Evolutionary conservation across 352 stramenopile species (phyloP), one percentile per base, ranked within the genome.

Genomic region (Blastocystis sp.): DNA sequence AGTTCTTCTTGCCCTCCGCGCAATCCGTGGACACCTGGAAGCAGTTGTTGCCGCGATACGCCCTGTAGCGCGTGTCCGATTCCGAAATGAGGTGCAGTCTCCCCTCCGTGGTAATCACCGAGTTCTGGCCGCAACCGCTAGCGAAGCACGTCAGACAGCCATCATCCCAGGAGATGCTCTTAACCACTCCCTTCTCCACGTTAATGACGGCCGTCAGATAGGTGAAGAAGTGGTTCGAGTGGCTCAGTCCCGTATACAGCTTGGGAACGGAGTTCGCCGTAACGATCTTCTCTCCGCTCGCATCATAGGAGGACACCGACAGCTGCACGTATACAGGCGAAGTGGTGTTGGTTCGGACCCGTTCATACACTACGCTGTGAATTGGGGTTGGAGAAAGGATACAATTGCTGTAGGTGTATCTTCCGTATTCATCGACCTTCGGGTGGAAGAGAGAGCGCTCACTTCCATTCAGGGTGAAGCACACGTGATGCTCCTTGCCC

Each of bases 151-250:
- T 90, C 66, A 90, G 68, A 76, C 90, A 91, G 34, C 87, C 89
- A 76, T 91, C 89, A 64, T 91, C 90, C 89, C 89, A 91, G 1
- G 87, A 59, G 21, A 91, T 89, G 62, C n/a, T 63, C 42, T 82
- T 34, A 0, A 90, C 74, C 21, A 70, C 60, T 14, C 90, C 90
- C 6, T 89, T 65, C 6, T 91, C 77, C 4, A 91, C 62, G 48
- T 63, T 89, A 52, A 91, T 91, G 38, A 91, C 69, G 4, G 65
- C 89, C 6, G 90, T 91, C n/a, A 91, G 59, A 9, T 91, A 57
- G 2, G 63, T 76, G 57, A 91, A 90, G n/a, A 60, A 80, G 24
- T 40, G 19, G 52, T 64, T 17, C 3, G 17, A n/a, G 34, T 38
- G 24, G 2, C 54, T 40, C 3, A 34, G n/a, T 57, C 80, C 80